A percentile compares a stretch with the other conserved stretches of the same genome.
These are phyloP conservation scores for Metarhizium rileyi DNA, from an alignment of 2,329 filamentous ascomycete genomes.

Conservation along the genomic window DNA sequence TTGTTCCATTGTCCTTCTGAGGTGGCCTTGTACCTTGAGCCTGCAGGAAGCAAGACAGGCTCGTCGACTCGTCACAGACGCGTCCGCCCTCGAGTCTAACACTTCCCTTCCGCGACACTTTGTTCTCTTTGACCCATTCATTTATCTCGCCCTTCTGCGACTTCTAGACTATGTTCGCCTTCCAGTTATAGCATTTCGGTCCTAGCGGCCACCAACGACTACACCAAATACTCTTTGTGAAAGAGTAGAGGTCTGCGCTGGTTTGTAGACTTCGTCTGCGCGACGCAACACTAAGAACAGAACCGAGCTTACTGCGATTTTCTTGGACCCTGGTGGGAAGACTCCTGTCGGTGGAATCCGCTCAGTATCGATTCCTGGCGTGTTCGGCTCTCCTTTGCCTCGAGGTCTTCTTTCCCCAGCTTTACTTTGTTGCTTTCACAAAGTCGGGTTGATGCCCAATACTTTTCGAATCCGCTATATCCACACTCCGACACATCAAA, in stretches of 20 bases:
- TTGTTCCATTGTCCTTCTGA: not conserved
- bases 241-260: slow-evolving; percentile 14
- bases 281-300: slow-evolving; percentile 8
- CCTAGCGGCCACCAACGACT: slow-evolving; percentile 24
- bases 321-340: not conserved
- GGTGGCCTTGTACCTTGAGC: not conserved
- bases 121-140: not conserved
- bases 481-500: not conserved
- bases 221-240: slow-evolving; percentile 7
- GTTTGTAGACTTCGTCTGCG: slow-evolving; percentile 15
- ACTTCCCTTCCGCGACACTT: not conserved
- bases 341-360: not conserved
- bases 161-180: slow-evolving; percentile 20
- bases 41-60: not conserved
- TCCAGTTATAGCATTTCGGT: slow-evolving; percentile 27
- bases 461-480: not conserved
- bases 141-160: not conserved
- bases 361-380: not conserved
- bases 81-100: not conserved
- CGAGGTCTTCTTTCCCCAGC: not conserved
- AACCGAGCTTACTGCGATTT: not conserved
- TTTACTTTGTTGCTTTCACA: not conserved
- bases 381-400: not conserved
- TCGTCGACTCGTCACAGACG: not conserved
- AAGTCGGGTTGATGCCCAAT: not conserved